These are phyloP conservation scores for Aspergillus nomiae DNA, from an alignment of 2,329 filamentous ascomycete genomes.

Conservation along the genomic window DNA sequence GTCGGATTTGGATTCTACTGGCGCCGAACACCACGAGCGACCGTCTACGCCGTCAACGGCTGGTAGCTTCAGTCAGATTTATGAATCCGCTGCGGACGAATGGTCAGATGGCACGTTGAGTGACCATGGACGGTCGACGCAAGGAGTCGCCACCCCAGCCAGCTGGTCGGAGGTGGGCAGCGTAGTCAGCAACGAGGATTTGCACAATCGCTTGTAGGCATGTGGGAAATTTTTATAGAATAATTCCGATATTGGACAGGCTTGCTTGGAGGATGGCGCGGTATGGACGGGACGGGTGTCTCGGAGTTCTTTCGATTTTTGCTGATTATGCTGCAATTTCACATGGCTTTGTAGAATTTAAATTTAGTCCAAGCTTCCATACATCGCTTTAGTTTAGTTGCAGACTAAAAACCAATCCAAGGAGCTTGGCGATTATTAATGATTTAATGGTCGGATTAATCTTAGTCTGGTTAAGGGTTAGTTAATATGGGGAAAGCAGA, in stretches of 20 bases:
- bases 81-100: slow-evolving; percentile 31
- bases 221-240: slow-evolving; percentile 4
- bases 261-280: slow-evolving; percentile 2
- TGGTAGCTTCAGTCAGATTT: slow-evolving; percentile 42
- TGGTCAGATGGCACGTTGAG: slow-evolving; percentile 44
- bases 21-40: slow-evolving; percentile 23
- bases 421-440: background rate
- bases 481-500: slow-evolving; percentile 2
- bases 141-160: slow-evolving; percentile 39
- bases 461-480: background rate
- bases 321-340: background rate
- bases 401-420: background rate
- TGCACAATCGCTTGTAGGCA: slow-evolving; percentile 23
- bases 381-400: background rate
- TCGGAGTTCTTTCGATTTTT: slow-evolving; percentile 4
- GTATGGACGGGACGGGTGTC: background rate
- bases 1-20: slow-evolving; percentile 14
- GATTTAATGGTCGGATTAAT: background rate
- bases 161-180: slow-evolving; percentile 51
- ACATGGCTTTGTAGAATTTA: slow-evolving; percentile 4
- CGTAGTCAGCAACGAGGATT: slow-evolving; percentile 45
- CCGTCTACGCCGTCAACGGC: slow-evolving; percentile 40
- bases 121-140: slow-evolving; percentile 36
- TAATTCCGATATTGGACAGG: background rate
- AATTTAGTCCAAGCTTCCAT: background rate